phyloP scores from a whole-genome alignment of 257 asterid genomes.

The Solanum microdontum region DNA sequence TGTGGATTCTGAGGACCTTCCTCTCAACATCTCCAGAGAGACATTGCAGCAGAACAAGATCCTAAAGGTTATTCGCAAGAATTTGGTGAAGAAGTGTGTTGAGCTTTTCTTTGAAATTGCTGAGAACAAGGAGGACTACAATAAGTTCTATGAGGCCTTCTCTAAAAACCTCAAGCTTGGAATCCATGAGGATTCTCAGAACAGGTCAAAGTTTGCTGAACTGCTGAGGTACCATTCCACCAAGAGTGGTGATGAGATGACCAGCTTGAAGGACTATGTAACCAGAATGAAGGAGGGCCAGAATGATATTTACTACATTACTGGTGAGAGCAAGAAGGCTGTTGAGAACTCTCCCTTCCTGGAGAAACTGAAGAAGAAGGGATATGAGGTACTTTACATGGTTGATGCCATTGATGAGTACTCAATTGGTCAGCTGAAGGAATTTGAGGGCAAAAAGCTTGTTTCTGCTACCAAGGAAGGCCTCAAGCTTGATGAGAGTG shows the following conservation, averaged over 20 bases:
- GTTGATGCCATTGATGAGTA: slow-evolving; percentile 58
- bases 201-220: slow-evolving; percentile 39
- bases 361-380: slow-evolving; percentile 49
- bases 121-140: slow-evolving; percentile 55
- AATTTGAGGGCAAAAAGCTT: slow-evolving; percentile 44
- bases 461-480: slow-evolving; percentile 63
- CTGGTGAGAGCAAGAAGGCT: slow-evolving; percentile 56
- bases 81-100: slow-evolving; percentile 50
- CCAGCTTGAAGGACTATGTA: slow-evolving; percentile 53
- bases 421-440: slow-evolving; percentile 46
- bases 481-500: slow-evolving; percentile 48
- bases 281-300: slow-evolving; percentile 59
- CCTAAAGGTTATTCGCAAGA: slow-evolving; percentile 53
- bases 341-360: slow-evolving; percentile 62
- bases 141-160: slow-evolving; percentile 46
- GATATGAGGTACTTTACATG: slow-evolving; percentile 45
- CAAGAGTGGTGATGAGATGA: slow-evolving; percentile 49
- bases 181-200: slow-evolving; percentile 42
- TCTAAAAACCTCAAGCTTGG: slow-evolving; percentile 50
- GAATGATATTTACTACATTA: slow-evolving; percentile 41
- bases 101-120: slow-evolving; percentile 54
- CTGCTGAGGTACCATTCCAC: slow-evolving; percentile 42
- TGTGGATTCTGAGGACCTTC: slow-evolving; percentile 52
- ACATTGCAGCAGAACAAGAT: slow-evolving; percentile 53
- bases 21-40: slow-evolving; percentile 45